Base-by-base conservation (phyloP, 768 basidiomycete genomes). In the Boletus rubroflammeus region DNA sequence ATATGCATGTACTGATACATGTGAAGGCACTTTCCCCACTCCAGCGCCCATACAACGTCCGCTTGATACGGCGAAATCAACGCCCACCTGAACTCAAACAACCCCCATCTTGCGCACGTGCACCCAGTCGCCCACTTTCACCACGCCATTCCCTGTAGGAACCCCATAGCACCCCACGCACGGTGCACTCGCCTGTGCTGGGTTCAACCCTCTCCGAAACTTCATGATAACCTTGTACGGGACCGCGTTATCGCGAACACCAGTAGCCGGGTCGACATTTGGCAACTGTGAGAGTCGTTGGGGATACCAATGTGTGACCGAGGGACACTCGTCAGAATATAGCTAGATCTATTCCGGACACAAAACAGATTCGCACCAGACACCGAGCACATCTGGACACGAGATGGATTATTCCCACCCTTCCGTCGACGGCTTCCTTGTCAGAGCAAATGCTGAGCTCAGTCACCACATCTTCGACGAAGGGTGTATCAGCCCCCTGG, bases 181-280 rank as follows among this genome's bases (percentile, higher is more conserved):
- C 1, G 88, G 76, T 59, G 76, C 78, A 70, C 73, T 69, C 55
- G 75, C 75, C 1, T 74, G 60, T 23, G 55, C 63, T 0, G 80
- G 78, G 64, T 86, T 81, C 48, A 85, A 50, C 15, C 84, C 82
- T 31, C 67, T 80, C 38, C 88, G 81, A 67, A 87, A 85, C 73
- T 85, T 88, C 80, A 84, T 84, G 11, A 90, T 64, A 7, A 83
- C 79, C 69, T 91, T 89, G 71, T 74, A 88, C 5, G 89, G 89
- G 5, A 91, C 88, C 0, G 86, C 85, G 14, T 76, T 76, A 61
- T 92, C 88, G n/a, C 82, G 79, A 21, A 78, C 67, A 31, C 88
- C 89, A 5, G 82, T 84, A 40, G 74, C 72, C 0, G 85, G 78
- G 61, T 81, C 80, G 17, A 91, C 80, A 58, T 91, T 90, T 14